phyloP scores from a whole-genome alignment of 805 yeast species.

The Alloascoidea africana region DNA sequence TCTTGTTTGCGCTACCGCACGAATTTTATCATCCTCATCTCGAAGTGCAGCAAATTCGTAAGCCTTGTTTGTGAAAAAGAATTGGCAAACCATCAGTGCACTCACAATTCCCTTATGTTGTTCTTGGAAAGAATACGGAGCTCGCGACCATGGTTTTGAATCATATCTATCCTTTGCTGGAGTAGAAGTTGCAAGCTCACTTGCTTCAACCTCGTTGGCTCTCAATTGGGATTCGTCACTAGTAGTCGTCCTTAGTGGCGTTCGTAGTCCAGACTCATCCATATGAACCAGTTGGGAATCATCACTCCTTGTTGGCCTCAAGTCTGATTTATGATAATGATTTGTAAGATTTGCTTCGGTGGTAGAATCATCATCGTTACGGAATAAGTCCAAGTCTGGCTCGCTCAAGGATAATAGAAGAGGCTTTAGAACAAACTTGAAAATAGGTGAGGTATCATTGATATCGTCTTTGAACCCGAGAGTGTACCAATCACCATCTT shows the following conservation, averaged over 20 bases:
- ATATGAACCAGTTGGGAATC: not conserved
- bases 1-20: conserved; percentile 14
- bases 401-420: not conserved
- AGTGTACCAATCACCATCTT: conserved; percentile 1
- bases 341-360: not conserved
- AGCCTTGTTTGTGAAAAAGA: not conserved
- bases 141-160: no score
- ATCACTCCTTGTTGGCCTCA: not conserved
- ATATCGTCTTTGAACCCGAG: not conserved
- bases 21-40: conserved; percentile 10
- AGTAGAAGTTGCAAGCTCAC: no score
- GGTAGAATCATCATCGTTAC: not conserved
- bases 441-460: not conserved
- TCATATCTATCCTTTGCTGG: no score
- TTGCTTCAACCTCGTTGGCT: not conserved
- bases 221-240: not conserved
- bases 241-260: not conserved
- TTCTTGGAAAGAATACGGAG: no score
- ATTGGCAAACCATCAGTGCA: not conserved
- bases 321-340: not conserved
- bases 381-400: not conserved
- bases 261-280: no score
- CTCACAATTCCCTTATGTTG: not conserved
- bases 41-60: conserved; percentile 1
- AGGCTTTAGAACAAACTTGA: not conserved